Percentiles rank a stretch among this genome's conserved stretches.
Evolutionary conservation across 2,329 filamentous ascomycete genomes (phyloP).

Genomic region (Sclerotinia subarctica): DNA sequence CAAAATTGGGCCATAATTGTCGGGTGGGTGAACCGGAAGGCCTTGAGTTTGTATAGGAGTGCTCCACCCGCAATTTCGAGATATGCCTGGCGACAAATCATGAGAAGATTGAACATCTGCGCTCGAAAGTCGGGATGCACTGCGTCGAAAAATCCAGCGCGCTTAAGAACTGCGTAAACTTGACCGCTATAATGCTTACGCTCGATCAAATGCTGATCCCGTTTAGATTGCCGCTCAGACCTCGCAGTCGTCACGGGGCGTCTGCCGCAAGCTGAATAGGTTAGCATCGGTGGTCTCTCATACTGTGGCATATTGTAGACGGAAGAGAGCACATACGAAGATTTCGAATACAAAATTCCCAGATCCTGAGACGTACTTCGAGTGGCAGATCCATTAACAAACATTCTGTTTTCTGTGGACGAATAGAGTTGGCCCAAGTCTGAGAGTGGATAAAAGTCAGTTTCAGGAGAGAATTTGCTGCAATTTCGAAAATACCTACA

Average conservation of each 20-base stretch:
- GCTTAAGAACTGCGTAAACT: not conserved
- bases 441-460: not conserved
- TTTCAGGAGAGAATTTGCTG: not conserved
- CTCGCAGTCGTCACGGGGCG: not conserved
- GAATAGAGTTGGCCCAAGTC: not conserved
- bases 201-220: not conserved
- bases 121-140: not conserved
- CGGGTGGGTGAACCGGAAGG: not conserved
- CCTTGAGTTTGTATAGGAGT: not conserved
- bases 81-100: slow-evolving; percentile 7
- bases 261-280: not conserved
- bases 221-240: not conserved
- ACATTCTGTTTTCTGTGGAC: not conserved
- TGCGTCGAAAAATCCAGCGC: not conserved
- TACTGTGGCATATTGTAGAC: too few species aligned
- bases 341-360: not conserved
- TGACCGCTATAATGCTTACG: too few species aligned
- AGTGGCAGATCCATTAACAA: not conserved
- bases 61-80: not conserved
- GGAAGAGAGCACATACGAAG: not conserved
- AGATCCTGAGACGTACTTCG: not conserved
- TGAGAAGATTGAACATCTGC: not conserved
- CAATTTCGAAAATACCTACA: not conserved
- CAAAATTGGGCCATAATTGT: not conserved
- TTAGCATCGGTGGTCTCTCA: not conserved